Evolutionary conservation across 176 grass and related monocot species (phyloP).

Genomic region (Aegilops umbellulata): DNA sequence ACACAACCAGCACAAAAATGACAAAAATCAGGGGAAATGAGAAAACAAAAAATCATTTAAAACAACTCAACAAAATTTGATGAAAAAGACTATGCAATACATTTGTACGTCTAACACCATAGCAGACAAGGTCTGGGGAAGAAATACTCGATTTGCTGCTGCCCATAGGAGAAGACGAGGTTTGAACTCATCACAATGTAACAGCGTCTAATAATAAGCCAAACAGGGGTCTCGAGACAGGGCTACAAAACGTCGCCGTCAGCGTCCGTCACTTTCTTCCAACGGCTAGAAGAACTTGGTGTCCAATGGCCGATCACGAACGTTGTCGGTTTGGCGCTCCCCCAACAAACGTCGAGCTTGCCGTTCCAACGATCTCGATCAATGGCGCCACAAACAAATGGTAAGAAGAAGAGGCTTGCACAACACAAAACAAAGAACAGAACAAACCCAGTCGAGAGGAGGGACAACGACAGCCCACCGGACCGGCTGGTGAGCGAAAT

Average conservation of each 20-base stretch:
- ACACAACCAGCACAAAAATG: no score
- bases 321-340: neutral
- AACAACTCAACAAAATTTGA: no score
- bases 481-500: conserved; percentile 9
- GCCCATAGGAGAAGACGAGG: no score
- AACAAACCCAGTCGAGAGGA: neutral
- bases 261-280: neutral
- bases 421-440: neutral
- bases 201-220: neutral
- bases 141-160: no score
- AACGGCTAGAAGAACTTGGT: neutral
- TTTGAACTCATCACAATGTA: neutral
- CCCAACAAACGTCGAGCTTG: conserved; percentile 4
- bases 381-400: neutral
- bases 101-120: no score
- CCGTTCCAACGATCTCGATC: neutral
- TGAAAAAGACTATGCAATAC: no score
- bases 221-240: neutral
- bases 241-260: neutral
- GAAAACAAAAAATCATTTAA: no score
- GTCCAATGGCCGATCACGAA: conserved; percentile 3
- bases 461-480: conserved; percentile 9
- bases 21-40: no score
- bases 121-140: no score
- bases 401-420: neutral